Conservation (phyloP, 139 green algal species). For the Coelastrella sp. region DNA sequence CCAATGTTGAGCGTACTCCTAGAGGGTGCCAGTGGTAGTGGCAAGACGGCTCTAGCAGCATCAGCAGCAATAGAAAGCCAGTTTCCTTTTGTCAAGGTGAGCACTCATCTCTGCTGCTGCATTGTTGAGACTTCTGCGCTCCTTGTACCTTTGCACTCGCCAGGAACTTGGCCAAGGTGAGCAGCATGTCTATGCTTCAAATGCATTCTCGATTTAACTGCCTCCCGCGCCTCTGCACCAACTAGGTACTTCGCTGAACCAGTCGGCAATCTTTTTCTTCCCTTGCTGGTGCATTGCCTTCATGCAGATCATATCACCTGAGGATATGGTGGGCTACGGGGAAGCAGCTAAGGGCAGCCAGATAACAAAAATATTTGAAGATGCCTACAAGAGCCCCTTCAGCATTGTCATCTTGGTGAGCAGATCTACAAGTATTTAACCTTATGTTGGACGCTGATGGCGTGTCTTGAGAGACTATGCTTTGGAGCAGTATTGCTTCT, state of each 20-base stretch:
- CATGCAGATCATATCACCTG: constrained; percentile 73
- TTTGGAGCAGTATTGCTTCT: no score
- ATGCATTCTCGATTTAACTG: no score
- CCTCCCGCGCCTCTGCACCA: no score
- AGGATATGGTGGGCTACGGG: constrained; percentile 91
- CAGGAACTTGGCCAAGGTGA: no score
- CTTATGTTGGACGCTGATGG: no score
- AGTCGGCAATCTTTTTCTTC: no score
- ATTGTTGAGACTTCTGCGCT: not conserved
- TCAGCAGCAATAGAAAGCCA: constrained; percentile 85
- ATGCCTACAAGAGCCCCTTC: constrained; percentile 93
- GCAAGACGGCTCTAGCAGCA: constrained; percentile 96
- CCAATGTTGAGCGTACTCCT: constrained; percentile 91
- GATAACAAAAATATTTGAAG: constrained; percentile 94
- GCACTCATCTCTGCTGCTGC: not conserved
- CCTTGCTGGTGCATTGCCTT: not conserved
- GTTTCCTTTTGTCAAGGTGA: constrained; percentile 95
- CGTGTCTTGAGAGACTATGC: no score
- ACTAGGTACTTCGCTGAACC: no score
- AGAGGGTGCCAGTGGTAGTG: constrained; percentile 86
- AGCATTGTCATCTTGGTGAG: constrained; percentile 87
- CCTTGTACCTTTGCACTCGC: not conserved
- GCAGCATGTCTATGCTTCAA: no score
- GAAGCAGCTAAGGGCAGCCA: constrained; percentile 79
- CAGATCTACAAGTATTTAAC: no score